Conservation (phyloP, 352 stramenopile species). For the Globisporangium uncinulatum region DNA sequence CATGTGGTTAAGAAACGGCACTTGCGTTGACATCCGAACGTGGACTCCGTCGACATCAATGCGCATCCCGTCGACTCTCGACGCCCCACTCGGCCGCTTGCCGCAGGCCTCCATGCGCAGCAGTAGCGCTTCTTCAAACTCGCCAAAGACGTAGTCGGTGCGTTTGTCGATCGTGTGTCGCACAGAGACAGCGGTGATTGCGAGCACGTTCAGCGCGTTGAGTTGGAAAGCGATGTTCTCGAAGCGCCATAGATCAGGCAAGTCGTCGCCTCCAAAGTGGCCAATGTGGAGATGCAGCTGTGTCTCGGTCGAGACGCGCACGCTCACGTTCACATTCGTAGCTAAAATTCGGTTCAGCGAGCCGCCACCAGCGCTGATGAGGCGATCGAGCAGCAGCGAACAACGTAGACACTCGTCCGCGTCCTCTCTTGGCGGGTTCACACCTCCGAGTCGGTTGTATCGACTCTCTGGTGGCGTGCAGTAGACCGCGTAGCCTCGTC, state of each 20-base stretch:
- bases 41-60: constrained; percentile 43
- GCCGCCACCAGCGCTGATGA: constrained; percentile 62
- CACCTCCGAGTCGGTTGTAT: constrained; percentile 51
- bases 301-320: constrained; percentile 24
- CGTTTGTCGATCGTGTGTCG: constrained; percentile 46
- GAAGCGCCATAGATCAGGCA: constrained; percentile 71
- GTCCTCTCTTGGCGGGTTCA: constrained; percentile 55
- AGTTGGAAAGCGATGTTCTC: constrained; percentile 31
- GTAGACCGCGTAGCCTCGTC: constrained; percentile 42
- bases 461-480: constrained; percentile 43
- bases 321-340: constrained; percentile 38
- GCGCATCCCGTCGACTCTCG: constrained; percentile 43
- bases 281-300: constrained; percentile 35
- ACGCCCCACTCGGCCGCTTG: constrained; percentile 7
- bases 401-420: constrained; percentile 28
- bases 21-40: constrained; percentile 26
- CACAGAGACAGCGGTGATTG: constrained; percentile 32
- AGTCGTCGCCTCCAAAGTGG: constrained; percentile 56
- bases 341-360: constrained; percentile 56
- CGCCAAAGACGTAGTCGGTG: constrained; percentile 55
- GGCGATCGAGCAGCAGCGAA: constrained; percentile 24
- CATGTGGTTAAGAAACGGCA: constrained; percentile 29
- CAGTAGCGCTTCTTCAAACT: constrained; percentile 58
- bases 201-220: constrained; percentile 34
- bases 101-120: constrained; percentile 33